Evolutionary conservation across 306 rosid species (phyloP).

Genomic region (Hippophae gyantsensis): DNA sequence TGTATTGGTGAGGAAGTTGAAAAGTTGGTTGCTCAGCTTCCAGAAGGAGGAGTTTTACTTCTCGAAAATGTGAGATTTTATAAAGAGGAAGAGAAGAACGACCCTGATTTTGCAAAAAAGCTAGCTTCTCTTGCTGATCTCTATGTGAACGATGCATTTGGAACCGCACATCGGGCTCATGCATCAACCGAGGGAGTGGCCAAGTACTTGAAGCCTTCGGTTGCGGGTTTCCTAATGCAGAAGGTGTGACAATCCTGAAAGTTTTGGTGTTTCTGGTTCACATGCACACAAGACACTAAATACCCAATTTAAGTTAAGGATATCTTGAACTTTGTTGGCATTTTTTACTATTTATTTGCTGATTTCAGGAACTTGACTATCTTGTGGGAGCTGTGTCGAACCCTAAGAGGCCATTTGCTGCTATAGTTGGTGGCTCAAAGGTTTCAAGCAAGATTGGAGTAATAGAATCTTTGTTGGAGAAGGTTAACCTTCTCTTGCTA

Average conservation of each 20-base stretch:
- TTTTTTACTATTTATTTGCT: slow-evolving; percentile 2
- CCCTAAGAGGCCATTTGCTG: slow-evolving; percentile 95
- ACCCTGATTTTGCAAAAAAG: slow-evolving; percentile 83
- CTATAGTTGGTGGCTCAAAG: slow-evolving; percentile 94
- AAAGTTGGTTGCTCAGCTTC: slow-evolving; percentile 57
- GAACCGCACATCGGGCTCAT: slow-evolving; percentile 93
- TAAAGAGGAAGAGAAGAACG: slow-evolving; percentile 97
- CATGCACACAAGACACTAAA: too few species aligned
- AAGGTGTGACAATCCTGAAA: slow-evolving; percentile 34
- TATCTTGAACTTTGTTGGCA: too few species aligned
- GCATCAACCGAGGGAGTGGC: slow-evolving; percentile 95
- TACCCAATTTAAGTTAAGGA: too few species aligned
- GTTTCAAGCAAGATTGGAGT: slow-evolving; percentile 92
- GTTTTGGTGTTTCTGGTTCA: too few species aligned
- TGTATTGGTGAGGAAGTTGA: slow-evolving; percentile 76
- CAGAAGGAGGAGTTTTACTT: slow-evolving; percentile 86
- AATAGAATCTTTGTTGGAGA: slow-evolving; percentile 78
- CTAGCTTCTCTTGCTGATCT: slow-evolving; percentile 87
- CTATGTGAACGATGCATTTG: slow-evolving; percentile 93
- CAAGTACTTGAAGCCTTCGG: slow-evolving; percentile 76
- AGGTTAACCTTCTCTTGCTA: slow-evolving; percentile 62
- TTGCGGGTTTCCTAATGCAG: slow-evolving; percentile 94
- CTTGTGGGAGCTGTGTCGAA: slow-evolving; percentile 80
- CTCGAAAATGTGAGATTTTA: slow-evolving; percentile 87
- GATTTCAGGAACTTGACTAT: slow-evolving; percentile 79